Conservation (phyloP, 495 filamentous ascomycete genomes). For the Trichodelitschia bisporula region DNA sequence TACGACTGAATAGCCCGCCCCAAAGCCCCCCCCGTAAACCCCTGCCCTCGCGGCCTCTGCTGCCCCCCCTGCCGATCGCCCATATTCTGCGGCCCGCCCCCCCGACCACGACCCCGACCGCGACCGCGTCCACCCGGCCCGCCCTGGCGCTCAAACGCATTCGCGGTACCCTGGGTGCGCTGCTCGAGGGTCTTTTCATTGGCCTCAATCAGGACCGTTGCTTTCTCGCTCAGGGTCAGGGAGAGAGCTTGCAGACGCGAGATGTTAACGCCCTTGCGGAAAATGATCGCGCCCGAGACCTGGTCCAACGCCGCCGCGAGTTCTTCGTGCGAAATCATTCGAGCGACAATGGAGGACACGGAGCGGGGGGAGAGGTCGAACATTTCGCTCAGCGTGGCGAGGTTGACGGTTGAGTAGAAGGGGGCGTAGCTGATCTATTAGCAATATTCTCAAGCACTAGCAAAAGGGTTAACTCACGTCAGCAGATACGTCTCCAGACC, state of each 20-base stretch:
- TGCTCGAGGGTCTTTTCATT: conserved; percentile 96
- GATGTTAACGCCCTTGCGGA: conserved; percentile 97
- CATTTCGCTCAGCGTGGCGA: conserved; percentile 69
- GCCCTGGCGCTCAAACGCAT: conserved; percentile 2
- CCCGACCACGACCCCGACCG: conserved; percentile 41
- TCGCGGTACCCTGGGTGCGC: conserved; percentile 28
- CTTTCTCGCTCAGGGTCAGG: conserved; percentile 85
- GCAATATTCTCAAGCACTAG: too few species aligned
- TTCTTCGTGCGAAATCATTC: conserved; percentile 99
- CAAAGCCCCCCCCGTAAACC: conserved; percentile 38
- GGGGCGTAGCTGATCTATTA: too few species aligned
- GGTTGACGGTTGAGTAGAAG: conserved; percentile 90
- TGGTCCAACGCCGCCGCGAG: conserved; percentile 90
- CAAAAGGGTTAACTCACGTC: too few species aligned
- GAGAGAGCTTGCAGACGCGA: conserved; percentile 88
- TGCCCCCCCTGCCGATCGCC: conserved; percentile 16
- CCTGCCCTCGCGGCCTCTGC: conserved; percentile 29
- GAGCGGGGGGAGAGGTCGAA: conserved; percentile 83
- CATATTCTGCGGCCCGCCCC: conserved; percentile 20
- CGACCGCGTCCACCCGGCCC: conserved; percentile 3
- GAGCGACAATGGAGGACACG: conserved; percentile 82
- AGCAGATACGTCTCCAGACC: conserved; percentile 95
- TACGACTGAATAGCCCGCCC: conserved; percentile 22
- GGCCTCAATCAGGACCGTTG: conserved; percentile 76
- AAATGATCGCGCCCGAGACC: conserved; percentile 91